Base-by-base conservation (phyloP, 1,284 basidiomycete genomes). In the Malassezia dermatis region DNA sequence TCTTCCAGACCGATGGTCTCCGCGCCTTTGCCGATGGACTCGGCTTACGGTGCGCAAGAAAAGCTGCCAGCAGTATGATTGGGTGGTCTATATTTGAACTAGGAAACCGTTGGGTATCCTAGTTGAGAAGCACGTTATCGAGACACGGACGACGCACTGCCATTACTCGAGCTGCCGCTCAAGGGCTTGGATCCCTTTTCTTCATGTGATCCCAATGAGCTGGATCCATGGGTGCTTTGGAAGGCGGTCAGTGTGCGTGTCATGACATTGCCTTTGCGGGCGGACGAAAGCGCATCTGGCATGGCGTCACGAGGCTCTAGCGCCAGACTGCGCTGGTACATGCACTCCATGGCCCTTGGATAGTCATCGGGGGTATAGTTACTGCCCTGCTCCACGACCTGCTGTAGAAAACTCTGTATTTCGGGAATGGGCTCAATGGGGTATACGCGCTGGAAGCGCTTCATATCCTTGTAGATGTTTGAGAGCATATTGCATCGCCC, bases 391-490 rank as follows among this genome's bases (percentile, higher is more conserved):
- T 64, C 60, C 12, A 72, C 55, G 5, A 66, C 59, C 3, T 53
- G 27, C 23, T 63, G 53, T 28, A 94, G 78, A 73, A 84, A 91
- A 44, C 80, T 79, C 69, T 90, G 87, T 19, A 89, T 83, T 76
- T 91, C 89, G 2, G 84, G 81, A 11, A 93, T 86, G 60, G 83
- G 84, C 66, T 86, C 84, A 53, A 93, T 78, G 60, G 83, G 83
- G 76, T 87, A 93, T 1, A 84, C 80, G 3, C 34, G 42, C 65
- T 98, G 93, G 79, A 93, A 96, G 34, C 89, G 84, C 76, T 89
- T 86, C 80, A 96, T 88, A 67, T 93, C 87, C 85, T 65, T 39
- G 45, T 68, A 50, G n/a, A 62, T 65, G 15, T 64, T 59, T 45
- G 62, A 63, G 47, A 73, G 66, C 61, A 69, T 67, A 48, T 63